These are phyloP conservation scores for Aspergillus biplanus DNA, from an alignment of 495 filamentous ascomycete genomes.

Conservation along the genomic window DNA sequence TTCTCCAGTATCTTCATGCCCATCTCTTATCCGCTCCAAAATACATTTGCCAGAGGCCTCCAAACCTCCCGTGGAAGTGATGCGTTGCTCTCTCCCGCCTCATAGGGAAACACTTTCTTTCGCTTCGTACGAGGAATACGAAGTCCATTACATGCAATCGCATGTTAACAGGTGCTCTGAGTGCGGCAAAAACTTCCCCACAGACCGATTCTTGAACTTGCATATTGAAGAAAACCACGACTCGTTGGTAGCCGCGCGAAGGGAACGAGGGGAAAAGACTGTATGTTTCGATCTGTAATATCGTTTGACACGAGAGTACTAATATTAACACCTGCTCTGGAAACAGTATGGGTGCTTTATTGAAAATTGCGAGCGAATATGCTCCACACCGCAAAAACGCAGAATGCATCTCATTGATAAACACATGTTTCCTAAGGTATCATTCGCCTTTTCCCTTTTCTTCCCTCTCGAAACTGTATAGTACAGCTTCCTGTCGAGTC, in stretches of 20 bases:
- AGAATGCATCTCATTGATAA: slow-evolving; percentile 89
- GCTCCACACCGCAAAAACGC: slow-evolving; percentile 80
- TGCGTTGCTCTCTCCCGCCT: slow-evolving; percentile 80
- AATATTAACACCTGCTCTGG: background rate
- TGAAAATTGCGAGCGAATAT: slow-evolving; percentile 84
- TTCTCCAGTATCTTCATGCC: slow-evolving; percentile 26
- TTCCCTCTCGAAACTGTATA: background rate
- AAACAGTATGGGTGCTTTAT: slow-evolving; percentile 84
- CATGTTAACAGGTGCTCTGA: slow-evolving; percentile 86
- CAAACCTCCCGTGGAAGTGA: slow-evolving; percentile 42
- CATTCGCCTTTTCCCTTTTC: background rate
- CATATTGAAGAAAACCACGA: slow-evolving; percentile 96
- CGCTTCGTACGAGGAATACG: slow-evolving; percentile 77
- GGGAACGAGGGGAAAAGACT: slow-evolving; percentile 82
- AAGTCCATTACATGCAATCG: slow-evolving; percentile 77
- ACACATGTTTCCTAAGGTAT: slow-evolving; percentile 83
- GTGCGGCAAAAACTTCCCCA: slow-evolving; percentile 79
- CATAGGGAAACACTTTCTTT: slow-evolving; percentile 73
- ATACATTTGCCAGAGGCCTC: slow-evolving; percentile 29
- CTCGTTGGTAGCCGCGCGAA: slow-evolving; percentile 67
- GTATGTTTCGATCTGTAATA: slow-evolving; percentile 45
- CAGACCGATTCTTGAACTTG: slow-evolving; percentile 69
- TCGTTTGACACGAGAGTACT: background rate
- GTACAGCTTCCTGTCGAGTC: background rate
- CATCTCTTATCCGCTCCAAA: slow-evolving; percentile 32